phyloP scores from a whole-genome alignment of 805 yeast species.

The Suhomyces prunicola region DNA sequence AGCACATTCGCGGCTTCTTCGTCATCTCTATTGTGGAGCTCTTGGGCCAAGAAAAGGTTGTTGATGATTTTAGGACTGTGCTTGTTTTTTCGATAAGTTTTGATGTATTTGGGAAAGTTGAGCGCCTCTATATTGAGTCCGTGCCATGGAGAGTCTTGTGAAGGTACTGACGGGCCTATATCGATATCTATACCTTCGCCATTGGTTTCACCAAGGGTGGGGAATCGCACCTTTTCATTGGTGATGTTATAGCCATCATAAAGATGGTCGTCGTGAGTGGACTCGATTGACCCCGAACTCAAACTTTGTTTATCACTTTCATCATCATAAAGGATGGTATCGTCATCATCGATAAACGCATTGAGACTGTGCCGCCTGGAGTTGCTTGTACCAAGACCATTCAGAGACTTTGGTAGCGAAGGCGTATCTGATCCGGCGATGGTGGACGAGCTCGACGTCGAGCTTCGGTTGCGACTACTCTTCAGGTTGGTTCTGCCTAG shows the following conservation, averaged over 20 bases:
- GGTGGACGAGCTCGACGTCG: neutral
- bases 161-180: neutral
- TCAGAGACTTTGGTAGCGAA: neutral
- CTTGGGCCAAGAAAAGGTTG: constrained; percentile 65
- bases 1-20: neutral
- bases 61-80: constrained; percentile 45
- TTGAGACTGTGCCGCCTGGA: neutral
- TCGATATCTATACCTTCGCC: neutral
- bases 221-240: constrained; percentile 1
- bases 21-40: constrained; percentile 31
- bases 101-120: constrained; percentile 54
- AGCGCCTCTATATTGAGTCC: constrained; percentile 41
- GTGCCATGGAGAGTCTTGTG: constrained; percentile 23
- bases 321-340: constrained; percentile 20
- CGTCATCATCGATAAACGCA: constrained; percentile 19
- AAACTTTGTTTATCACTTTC: constrained; percentile 8
- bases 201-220: neutral
- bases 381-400: neutral
- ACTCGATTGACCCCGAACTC: neutral
- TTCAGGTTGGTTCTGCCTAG: constrained; percentile 7
- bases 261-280: neutral
- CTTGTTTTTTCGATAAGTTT: constrained; percentile 45
- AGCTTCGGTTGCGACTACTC: neutral
- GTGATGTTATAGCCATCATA: neutral
- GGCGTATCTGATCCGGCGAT: neutral